phyloP scores from a whole-genome alignment of 2,329 filamentous ascomycete genomes.

The Neoascochyta sp. region DNA sequence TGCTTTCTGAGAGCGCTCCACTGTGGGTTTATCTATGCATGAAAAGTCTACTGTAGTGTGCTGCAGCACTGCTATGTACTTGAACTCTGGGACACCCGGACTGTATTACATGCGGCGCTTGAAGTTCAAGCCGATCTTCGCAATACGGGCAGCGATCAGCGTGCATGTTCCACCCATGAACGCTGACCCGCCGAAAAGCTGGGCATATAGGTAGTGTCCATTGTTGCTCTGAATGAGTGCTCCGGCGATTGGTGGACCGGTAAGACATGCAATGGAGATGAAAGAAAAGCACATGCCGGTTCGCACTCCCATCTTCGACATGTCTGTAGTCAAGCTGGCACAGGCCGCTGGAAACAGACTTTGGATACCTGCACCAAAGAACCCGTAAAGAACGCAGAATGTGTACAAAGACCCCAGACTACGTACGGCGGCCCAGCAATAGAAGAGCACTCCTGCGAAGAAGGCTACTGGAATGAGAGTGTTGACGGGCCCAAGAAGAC shows the following conservation, averaged over 20 bases:
- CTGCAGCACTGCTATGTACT: no score
- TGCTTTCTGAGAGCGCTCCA: no score
- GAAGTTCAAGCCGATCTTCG: no score
- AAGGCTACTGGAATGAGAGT: constrained; percentile 52
- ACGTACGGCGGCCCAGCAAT: constrained; percentile 55
- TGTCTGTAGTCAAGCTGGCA: constrained; percentile 45
- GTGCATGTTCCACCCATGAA: no score
- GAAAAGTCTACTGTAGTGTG: no score
- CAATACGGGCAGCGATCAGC: no score
- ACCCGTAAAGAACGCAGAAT: constrained; percentile 46
- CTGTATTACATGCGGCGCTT: no score
- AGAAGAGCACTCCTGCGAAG: constrained; percentile 49
- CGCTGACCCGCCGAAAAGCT: constrained; percentile 44
- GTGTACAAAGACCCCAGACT: constrained; percentile 38
- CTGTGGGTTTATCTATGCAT: no score
- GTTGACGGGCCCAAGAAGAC: constrained; percentile 53
- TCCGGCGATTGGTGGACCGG: constrained; percentile 48
- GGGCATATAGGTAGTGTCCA: constrained; percentile 45
- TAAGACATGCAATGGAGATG: constrained; percentile 44
- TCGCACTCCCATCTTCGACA: constrained; percentile 46
- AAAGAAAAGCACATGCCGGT: constrained; percentile 50
- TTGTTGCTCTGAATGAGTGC: constrained; percentile 41
- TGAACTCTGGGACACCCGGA: no score
- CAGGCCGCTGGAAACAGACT: constrained; percentile 45
- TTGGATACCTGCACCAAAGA: constrained; percentile 45